These are phyloP conservation scores for Phialophora tarda DNA, from an alignment of 2,329 filamentous ascomycete genomes.

Conservation along the genomic window DNA sequence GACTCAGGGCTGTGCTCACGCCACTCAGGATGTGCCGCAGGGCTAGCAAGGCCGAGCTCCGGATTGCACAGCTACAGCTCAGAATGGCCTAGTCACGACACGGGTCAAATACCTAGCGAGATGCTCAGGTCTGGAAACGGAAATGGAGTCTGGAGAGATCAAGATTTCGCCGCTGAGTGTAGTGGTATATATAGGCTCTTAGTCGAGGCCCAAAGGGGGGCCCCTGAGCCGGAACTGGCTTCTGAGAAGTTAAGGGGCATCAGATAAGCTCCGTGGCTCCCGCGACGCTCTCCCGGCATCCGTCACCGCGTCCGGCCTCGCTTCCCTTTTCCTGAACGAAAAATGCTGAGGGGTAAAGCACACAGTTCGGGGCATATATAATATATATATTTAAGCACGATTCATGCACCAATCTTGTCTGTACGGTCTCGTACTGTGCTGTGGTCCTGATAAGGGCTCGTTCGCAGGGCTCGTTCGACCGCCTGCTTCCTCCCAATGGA, in stretches of 20 bases:
- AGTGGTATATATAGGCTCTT: background rate
- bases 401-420: too few species aligned
- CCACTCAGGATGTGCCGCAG: too few species aligned
- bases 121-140: too few species aligned
- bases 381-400: slow-evolving; percentile 15
- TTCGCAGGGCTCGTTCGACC: too few species aligned
- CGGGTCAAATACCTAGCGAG: too few species aligned
- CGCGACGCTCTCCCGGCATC: slow-evolving; percentile 20
- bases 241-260: slow-evolving; percentile 18
- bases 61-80: too few species aligned
- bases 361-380: slow-evolving; percentile 36
- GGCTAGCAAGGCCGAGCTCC: too few species aligned
- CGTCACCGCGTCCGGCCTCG: slow-evolving; percentile 35
- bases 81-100: too few species aligned
- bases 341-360: slow-evolving; percentile 30
- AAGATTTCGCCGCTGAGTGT: background rate
- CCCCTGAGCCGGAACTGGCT: slow-evolving; percentile 6
- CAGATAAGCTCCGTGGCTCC: background rate
- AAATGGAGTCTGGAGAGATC: background rate
- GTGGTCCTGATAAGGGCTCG: background rate
- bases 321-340: slow-evolving; percentile 34
- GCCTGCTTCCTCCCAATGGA: too few species aligned
- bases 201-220: background rate
- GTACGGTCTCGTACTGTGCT: background rate
- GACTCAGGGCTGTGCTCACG: too few species aligned